phyloP scores from a whole-genome alignment of 148 eudicot genomes.

The Vaccinium vitisidaea region DNA sequence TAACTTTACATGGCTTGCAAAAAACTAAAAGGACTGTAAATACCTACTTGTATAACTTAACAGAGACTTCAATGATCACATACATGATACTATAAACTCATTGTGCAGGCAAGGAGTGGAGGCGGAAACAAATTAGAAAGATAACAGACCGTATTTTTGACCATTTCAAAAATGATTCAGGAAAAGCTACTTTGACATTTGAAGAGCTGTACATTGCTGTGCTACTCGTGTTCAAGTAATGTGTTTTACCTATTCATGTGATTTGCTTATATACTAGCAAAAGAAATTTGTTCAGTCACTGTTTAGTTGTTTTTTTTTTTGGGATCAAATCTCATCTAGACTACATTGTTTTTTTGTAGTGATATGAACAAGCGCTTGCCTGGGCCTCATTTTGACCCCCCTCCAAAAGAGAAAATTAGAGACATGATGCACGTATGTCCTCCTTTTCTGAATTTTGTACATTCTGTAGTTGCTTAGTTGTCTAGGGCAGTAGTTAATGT shows the following conservation, averaged over 20 bases:
- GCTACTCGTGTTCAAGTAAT: constrained; percentile 85
- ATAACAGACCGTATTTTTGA: constrained; percentile 73
- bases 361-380: constrained; percentile 87
- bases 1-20: background rate
- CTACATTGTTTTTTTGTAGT: constrained; percentile 34
- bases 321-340: background rate
- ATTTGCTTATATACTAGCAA: background rate
- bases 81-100: background rate
- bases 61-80: background rate
- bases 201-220: constrained; percentile 88
- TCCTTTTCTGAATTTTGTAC: background rate
- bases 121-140: constrained; percentile 58
- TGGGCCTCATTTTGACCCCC: constrained; percentile 94
- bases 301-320: background rate
- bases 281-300: background rate
- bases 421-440: constrained; percentile 62
- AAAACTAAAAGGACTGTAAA: background rate
- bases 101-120: constrained; percentile 77
- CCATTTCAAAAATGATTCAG: constrained; percentile 53
- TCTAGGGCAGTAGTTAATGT: background rate
- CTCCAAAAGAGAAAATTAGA: constrained; percentile 61
- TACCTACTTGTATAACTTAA: background rate
- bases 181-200: constrained; percentile 50
- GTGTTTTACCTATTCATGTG: constrained; percentile 7
- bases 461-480: background rate